phyloP scores from a whole-genome alignment of 148 eudicot species.

The Fallopia convolvulus region DNA sequence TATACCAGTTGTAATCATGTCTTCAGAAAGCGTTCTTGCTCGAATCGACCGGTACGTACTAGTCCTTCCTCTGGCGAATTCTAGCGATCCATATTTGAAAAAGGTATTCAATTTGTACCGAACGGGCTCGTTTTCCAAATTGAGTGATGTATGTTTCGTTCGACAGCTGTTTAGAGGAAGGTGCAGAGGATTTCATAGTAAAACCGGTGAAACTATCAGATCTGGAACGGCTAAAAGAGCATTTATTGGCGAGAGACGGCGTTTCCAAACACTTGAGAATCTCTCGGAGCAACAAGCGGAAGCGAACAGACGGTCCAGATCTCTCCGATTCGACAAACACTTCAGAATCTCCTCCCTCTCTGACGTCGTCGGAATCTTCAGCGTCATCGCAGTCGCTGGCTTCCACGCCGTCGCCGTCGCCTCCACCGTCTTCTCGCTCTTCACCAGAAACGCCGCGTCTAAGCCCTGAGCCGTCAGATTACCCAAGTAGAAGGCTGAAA shows the following conservation, averaged over 20 bases:
- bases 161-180: constrained; percentile 56
- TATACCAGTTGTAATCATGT: constrained; percentile 16
- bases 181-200: constrained; percentile 58
- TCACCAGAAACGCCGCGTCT: background rate
- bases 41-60: constrained; percentile 19
- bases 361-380: background rate
- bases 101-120: no score
- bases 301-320: constrained; percentile 7
- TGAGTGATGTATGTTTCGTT: background rate
- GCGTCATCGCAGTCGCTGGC: background rate
- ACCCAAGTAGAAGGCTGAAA: background rate
- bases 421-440: constrained; percentile 2
- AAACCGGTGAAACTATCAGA: constrained; percentile 53
- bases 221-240: constrained; percentile 29
- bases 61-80: background rate
- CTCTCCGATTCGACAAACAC: background rate
- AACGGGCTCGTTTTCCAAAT: background rate
- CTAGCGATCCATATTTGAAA: background rate
- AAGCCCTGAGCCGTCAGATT: background rate
- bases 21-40: constrained; percentile 18
- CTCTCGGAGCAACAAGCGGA: constrained; percentile 41
- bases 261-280: constrained; percentile 34
- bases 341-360: background rate
- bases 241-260: constrained; percentile 34
- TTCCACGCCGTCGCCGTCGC: background rate